phyloP scores from a whole-genome alignment of 192 early-diverging fungal species.

The Coemansia reversa region DNA sequence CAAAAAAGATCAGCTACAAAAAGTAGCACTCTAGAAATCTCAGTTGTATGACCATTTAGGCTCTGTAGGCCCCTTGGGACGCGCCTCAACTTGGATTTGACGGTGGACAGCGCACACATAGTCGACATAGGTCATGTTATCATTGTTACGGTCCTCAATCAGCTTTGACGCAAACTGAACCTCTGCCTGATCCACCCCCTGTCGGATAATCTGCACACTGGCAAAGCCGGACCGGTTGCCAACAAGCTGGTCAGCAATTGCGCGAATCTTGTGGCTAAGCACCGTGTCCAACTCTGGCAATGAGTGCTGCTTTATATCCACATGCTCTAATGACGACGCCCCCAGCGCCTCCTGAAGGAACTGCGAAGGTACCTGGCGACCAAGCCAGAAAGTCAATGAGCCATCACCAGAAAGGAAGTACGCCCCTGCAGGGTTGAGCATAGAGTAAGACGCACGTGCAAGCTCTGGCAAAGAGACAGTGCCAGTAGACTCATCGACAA shows the following conservation, averaged over 20 bases:
- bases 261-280: slow-evolving; percentile 62
- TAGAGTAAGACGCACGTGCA: slow-evolving; percentile 72
- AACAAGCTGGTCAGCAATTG: slow-evolving; percentile 66
- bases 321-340: slow-evolving; percentile 64
- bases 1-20: background rate
- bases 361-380: slow-evolving; percentile 62
- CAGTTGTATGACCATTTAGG: slow-evolving; percentile 50
- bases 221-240: slow-evolving; percentile 64
- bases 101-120: slow-evolving; percentile 86
- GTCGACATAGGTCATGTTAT: slow-evolving; percentile 90
- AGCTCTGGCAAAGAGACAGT: slow-evolving; percentile 64
- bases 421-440: slow-evolving; percentile 72
- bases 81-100: slow-evolving; percentile 76
- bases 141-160: slow-evolving; percentile 87
- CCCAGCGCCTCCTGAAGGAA: slow-evolving; percentile 82
- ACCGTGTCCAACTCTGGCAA: slow-evolving; percentile 71
- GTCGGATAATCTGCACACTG: slow-evolving; percentile 74
- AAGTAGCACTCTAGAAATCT: background rate
- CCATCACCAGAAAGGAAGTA: slow-evolving; percentile 88
- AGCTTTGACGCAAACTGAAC: slow-evolving; percentile 74
- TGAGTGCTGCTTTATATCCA: slow-evolving; percentile 55
- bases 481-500: slow-evolving; percentile 50
- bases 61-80: slow-evolving; percentile 41
- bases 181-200: slow-evolving; percentile 81
- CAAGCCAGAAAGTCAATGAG: slow-evolving; percentile 82